Percentiles rank a stretch among this genome's conserved stretches.
Evolutionary conservation across 768 basidiomycete species (phyloP).

Genomic region (Lentinula sp.): DNA sequence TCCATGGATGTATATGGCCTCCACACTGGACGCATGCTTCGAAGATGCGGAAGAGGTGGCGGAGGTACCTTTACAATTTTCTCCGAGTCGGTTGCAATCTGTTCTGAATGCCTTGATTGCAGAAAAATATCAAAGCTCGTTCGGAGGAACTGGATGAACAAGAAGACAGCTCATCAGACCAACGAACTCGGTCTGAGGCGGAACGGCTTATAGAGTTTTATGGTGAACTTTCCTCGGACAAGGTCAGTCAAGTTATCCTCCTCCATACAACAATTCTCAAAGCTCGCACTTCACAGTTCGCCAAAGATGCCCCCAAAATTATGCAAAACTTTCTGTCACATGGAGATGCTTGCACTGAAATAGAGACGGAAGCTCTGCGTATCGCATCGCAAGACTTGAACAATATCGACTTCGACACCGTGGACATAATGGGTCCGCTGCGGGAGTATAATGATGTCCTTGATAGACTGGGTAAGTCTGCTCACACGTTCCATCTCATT

Average conservation of each 20-base stretch:
- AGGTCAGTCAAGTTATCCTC: slow-evolving; percentile 17
- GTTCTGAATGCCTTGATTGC: neutral
- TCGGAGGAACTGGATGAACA: slow-evolving; percentile 27
- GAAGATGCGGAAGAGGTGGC: slow-evolving; percentile 30
- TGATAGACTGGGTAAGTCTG: slow-evolving; percentile 30
- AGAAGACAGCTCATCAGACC: slow-evolving; percentile 36
- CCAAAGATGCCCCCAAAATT: slow-evolving; percentile 37
- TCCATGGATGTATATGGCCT: slow-evolving; percentile 58
- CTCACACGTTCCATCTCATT: neutral
- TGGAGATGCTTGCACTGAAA: slow-evolving; percentile 34
- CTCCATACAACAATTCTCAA: neutral
- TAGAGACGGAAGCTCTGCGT: slow-evolving; percentile 37
- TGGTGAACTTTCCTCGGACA: slow-evolving; percentile 35
- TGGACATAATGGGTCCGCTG: slow-evolving; percentile 24
- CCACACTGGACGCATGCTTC: slow-evolving; percentile 48
- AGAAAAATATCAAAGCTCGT: slow-evolving; percentile 32
- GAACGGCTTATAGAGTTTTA: slow-evolving; percentile 38
- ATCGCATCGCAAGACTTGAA: slow-evolving; percentile 26
- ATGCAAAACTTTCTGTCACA: slow-evolving; percentile 43
- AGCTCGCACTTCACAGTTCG: slow-evolving; percentile 23
- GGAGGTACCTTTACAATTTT: slow-evolving; percentile 17
- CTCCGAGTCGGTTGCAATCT: neutral
- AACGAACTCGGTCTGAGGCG: slow-evolving; percentile 34
- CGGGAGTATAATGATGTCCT: slow-evolving; percentile 36
- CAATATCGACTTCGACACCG: slow-evolving; percentile 24